Evolutionary conservation across 2,329 filamentous ascomycete species (phyloP).

Genomic region (Phialophora chinensis): DNA sequence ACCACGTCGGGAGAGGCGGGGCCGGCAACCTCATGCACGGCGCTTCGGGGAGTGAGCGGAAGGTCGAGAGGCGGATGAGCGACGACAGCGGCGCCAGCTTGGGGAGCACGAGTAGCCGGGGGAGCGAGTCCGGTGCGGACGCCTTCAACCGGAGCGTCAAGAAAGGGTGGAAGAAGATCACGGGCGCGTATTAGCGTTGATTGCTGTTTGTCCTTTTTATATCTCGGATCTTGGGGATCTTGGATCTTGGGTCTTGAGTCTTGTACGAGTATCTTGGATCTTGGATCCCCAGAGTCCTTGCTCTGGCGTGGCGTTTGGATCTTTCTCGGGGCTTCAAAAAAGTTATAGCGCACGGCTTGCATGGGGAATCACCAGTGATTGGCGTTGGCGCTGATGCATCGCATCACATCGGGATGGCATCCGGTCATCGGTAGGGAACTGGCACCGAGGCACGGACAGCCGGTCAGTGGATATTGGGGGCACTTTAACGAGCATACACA

Average conservation of each 20-base stretch:
- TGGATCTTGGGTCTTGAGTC: not conserved
- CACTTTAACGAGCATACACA: not conserved
- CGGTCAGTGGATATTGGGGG: constrained; percentile 8
- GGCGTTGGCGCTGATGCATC: not conserved
- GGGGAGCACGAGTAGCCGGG: constrained; percentile 18
- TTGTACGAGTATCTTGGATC: not conserved
- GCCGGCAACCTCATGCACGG: constrained; percentile 56
- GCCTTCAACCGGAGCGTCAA: constrained; percentile 37
- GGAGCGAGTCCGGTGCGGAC: constrained; percentile 38
- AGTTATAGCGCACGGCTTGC: not conserved
- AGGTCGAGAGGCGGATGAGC: constrained; percentile 17
- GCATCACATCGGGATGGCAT: not conserved
- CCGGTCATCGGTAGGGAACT: not conserved
- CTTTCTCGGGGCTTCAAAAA: not conserved
- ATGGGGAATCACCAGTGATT: not conserved
- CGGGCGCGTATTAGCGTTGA: constrained; percentile 14
- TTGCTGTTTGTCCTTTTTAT: not conserved
- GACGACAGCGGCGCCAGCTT: constrained; percentile 23
- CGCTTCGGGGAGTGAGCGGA: not conserved
- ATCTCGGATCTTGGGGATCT: constrained; percentile 3
- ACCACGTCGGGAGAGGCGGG: constrained; percentile 68
- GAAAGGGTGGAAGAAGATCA: constrained; percentile 39
- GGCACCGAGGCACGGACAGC: not conserved
- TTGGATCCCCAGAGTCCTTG: constrained; percentile 1
- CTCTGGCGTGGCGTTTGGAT: constrained; percentile 27